Evolutionary conservation across 2,329 filamentous ascomycete species (phyloP).

Genomic region (Arthrobotrys pseudoclavata): DNA sequence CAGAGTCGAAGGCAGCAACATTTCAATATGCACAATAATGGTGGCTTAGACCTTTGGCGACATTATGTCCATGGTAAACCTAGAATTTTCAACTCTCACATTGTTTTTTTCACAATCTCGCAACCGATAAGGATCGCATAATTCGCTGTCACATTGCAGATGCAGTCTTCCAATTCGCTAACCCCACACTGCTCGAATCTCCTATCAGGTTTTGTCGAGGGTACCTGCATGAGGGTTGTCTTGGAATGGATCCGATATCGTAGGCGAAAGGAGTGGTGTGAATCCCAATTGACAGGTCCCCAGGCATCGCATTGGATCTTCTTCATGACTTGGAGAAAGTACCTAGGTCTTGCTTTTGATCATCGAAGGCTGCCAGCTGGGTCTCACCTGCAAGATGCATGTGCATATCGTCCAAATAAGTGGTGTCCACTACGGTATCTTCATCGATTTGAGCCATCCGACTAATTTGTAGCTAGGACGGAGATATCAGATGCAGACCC

Average conservation of each 20-base stretch:
- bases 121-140: slow-evolving; percentile 33
- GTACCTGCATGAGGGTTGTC: slow-evolving; percentile 56
- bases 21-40: slow-evolving; percentile 42
- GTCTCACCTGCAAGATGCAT: slow-evolving; percentile 17
- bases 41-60: slow-evolving; percentile 37
- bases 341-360: slow-evolving; percentile 13
- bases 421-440: slow-evolving; percentile 3
- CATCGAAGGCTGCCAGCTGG: slow-evolving; percentile 43
- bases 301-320: neutral
- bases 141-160: slow-evolving; percentile 18
- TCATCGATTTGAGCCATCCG: slow-evolving; percentile 35
- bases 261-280: slow-evolving; percentile 37
- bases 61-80: slow-evolving; percentile 38
- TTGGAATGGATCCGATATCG: slow-evolving; percentile 47
- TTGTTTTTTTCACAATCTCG: slow-evolving; percentile 13
- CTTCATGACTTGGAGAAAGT: neutral
- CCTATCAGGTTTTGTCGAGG: slow-evolving; percentile 48
- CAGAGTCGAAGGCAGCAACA: slow-evolving; percentile 49
- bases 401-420: neutral
- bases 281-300: slow-evolving; percentile 34
- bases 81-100: slow-evolving; percentile 29
- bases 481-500: neutral
- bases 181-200: slow-evolving; percentile 29
- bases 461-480: slow-evolving; percentile 9
- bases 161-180: slow-evolving; percentile 37